These are phyloP conservation scores for Microbotryomycetes sp. DNA, from an alignment of 1,284 basidiomycete genomes.

Conservation along the genomic window DNA sequence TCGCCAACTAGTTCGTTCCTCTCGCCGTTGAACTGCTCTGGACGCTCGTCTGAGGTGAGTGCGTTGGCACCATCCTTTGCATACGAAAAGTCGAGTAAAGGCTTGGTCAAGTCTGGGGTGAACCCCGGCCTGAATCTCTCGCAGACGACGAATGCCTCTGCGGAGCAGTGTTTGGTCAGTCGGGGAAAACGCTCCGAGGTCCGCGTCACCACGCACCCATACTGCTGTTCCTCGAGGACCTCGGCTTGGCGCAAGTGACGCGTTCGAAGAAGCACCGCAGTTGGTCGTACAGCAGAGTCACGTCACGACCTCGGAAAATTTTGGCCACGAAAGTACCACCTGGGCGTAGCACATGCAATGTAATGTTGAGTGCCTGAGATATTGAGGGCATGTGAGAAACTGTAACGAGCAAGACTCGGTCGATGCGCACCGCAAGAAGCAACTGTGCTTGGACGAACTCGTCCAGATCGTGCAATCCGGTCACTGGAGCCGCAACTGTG, in stretches of 20 bases:
- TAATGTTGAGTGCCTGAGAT: slow-evolving; percentile 48
- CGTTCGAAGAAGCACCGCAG: slow-evolving; percentile 45
- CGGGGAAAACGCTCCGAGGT: neutral
- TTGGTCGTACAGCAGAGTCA: slow-evolving; percentile 45
- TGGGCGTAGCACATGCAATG: slow-evolving; percentile 47
- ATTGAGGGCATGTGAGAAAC: slow-evolving; percentile 3
- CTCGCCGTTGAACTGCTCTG: neutral
- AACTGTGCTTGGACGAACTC: slow-evolving; percentile 53
- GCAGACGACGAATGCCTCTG: slow-evolving; percentile 52
- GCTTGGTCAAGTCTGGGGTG: slow-evolving; percentile 32
- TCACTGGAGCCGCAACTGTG: slow-evolving; percentile 43
- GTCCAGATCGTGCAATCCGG: slow-evolving; percentile 52
- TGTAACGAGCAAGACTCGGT: neutral
- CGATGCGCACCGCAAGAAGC: slow-evolving; percentile 45
- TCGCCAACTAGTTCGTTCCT: slow-evolving; percentile 21
- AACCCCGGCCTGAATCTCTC: slow-evolving; percentile 44
- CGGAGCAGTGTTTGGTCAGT: slow-evolving; percentile 18
- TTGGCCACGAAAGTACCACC: slow-evolving; percentile 52
- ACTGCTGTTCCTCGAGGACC: slow-evolving; percentile 39
- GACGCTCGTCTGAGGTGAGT: neutral
- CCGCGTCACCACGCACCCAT: slow-evolving; percentile 26
- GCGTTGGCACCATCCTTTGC: neutral
- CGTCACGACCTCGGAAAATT: slow-evolving; percentile 49
- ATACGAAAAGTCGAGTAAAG: slow-evolving; percentile 34
- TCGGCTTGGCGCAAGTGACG: slow-evolving; percentile 42